phyloP scores from a whole-genome alignment of 129 eudicot genomes.

The Erigeron canadensis region DNA sequence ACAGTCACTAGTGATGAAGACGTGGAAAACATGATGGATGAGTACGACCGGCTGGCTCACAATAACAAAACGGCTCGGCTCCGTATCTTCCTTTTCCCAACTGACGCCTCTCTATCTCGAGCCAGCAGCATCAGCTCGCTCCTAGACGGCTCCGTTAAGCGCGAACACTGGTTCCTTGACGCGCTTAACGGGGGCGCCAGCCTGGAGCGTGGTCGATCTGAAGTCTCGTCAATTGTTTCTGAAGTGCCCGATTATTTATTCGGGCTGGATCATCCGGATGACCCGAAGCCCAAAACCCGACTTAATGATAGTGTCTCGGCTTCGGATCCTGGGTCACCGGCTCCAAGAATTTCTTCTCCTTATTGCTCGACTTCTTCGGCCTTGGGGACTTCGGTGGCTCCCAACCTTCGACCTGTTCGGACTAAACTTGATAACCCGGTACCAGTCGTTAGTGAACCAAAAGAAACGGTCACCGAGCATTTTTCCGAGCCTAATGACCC shows the following conservation, averaged over 20 bases:
- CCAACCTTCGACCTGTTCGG: constrained; percentile 64
- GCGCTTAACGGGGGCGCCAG: constrained; percentile 73
- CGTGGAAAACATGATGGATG: constrained; percentile 95
- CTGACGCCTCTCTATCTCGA: constrained; percentile 50
- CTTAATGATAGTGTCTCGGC: constrained; percentile 40
- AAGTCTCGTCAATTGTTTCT: constrained; percentile 73
- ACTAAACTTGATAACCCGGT: constrained; percentile 47
- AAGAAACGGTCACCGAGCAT: constrained; percentile 34
- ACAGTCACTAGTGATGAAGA: constrained; percentile 82
- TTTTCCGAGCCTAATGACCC: constrained; percentile 30
- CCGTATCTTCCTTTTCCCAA: constrained; percentile 65
- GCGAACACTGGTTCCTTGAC: constrained; percentile 87
- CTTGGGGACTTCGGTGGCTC: constrained; percentile 35
- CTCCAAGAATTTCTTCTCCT: constrained; percentile 53
- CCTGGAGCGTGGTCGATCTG: constrained; percentile 77
- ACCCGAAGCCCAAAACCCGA: constrained; percentile 40
- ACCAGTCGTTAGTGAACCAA: constrained; percentile 39
- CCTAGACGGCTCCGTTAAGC: constrained; percentile 74
- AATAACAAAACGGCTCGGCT: constrained; percentile 64
- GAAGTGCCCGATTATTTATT: constrained; percentile 90
- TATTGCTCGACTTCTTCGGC: constrained; percentile 69
- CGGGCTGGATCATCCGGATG: constrained; percentile 77
- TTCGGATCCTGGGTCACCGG: constrained; percentile 84
- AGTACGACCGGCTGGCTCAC: constrained; percentile 66
- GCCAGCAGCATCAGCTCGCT: constrained; percentile 74